A percentile compares a stretch with the other conserved stretches of the same genome.
Conservation (phyloP, 306 rosid genomes). For the Betula pendula region DNA sequence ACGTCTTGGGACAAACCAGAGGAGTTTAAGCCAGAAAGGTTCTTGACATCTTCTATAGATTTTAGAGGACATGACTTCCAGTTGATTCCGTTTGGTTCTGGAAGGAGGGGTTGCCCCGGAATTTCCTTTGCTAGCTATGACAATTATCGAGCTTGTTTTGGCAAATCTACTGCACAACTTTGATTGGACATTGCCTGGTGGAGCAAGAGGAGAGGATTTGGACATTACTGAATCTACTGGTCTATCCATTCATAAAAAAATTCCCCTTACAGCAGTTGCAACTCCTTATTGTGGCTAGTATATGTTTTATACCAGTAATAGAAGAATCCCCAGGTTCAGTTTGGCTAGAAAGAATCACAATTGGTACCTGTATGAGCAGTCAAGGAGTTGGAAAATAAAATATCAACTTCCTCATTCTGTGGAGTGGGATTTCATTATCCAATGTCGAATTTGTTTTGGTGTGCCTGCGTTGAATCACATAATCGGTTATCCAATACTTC, state of each 20-base stretch:
- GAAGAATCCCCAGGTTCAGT: too few species aligned
- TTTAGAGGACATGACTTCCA: slow-evolving; percentile 36
- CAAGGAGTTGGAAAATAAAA: too few species aligned
- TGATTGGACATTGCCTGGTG: slow-evolving; percentile 32
- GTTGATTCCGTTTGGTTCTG: slow-evolving; percentile 49
- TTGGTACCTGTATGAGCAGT: too few species aligned
- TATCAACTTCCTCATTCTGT: too few species aligned
- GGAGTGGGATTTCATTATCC: too few species aligned
- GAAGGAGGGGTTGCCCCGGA: slow-evolving; percentile 47
- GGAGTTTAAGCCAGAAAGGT: slow-evolving; percentile 44
- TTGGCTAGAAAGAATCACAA: too few species aligned
- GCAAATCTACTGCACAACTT: slow-evolving; percentile 31
- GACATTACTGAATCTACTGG: background rate
- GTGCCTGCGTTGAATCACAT: too few species aligned
- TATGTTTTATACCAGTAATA: background rate
- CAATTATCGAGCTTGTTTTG: slow-evolving; percentile 24
- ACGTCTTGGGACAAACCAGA: slow-evolving; percentile 33
- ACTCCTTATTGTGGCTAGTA: background rate
- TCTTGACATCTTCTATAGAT: slow-evolving; percentile 18
- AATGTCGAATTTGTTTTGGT: too few species aligned
- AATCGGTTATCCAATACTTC: too few species aligned
- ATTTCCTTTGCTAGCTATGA: slow-evolving; percentile 26
- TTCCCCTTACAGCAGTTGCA: background rate
- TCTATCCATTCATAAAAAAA: background rate
- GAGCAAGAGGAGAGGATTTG: slow-evolving; percentile 16